Evolutionary conservation across 1,284 basidiomycete genomes (phyloP).

Genomic region (Pascua guehoae): DNA sequence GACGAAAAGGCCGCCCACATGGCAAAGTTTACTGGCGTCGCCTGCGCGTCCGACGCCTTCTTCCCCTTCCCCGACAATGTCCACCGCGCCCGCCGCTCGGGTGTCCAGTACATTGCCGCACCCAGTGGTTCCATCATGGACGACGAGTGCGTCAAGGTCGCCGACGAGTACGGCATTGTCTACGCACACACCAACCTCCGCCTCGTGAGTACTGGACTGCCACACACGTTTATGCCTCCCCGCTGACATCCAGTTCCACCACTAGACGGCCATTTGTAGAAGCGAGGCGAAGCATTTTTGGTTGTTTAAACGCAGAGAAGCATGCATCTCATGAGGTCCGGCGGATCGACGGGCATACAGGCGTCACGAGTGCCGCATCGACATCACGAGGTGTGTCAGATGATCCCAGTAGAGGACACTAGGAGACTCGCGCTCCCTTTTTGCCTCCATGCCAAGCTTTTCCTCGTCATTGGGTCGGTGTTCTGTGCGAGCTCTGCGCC

Average conservation of each 20-base stretch:
- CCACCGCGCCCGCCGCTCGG: conserved; percentile 84
- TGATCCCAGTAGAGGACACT: too few species aligned
- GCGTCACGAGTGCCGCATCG: too few species aligned
- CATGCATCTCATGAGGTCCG: too few species aligned
- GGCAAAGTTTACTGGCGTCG: conserved; percentile 71
- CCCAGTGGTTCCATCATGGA: conserved; percentile 98
- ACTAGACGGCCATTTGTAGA: not conserved
- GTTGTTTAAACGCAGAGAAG: too few species aligned
- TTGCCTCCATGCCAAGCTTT: too few species aligned
- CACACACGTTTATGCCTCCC: not conserved
- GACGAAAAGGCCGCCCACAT: conserved; percentile 74
- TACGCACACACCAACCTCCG: conserved; percentile 76
- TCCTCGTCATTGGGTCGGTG: too few species aligned
- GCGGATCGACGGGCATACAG: not conserved
- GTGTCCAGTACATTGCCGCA: conserved; percentile 87
- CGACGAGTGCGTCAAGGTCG: conserved; percentile 86
- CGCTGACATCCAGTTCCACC: conserved; percentile 7
- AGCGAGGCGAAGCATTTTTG: too few species aligned
- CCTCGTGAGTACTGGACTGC: conserved; percentile 20
- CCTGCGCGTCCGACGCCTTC: conserved; percentile 94
- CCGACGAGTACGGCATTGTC: conserved; percentile 82
- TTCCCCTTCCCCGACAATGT: conserved; percentile 99
- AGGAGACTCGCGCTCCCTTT: too few species aligned
- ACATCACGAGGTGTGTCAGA: too few species aligned
- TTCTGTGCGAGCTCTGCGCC: too few species aligned